These are phyloP conservation scores for Astrephomene gubernaculifera DNA, from an alignment of 139 green algal genomes.

Conservation along the genomic window DNA sequence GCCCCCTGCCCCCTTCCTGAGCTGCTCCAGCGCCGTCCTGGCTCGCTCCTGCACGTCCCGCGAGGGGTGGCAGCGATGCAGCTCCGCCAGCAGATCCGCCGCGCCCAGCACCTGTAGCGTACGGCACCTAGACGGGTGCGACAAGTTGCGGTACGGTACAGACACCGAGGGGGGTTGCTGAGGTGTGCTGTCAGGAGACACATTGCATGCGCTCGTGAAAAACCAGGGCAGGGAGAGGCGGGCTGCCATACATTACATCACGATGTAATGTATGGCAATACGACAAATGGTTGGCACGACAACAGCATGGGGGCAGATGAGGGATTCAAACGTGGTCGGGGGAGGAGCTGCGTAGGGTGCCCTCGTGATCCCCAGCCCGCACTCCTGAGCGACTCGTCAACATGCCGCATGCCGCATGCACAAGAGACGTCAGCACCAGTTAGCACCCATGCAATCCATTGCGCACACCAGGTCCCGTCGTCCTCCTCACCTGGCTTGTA, in stretches of 20 bases:
- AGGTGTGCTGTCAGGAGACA: background rate
- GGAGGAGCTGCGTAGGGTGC: background rate
- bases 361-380: no score
- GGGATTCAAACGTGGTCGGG: background rate
- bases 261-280: background rate
- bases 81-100: conserved; percentile 26
- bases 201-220: background rate
- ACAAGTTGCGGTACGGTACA: no score
- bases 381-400: background rate
- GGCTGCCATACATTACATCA: background rate
- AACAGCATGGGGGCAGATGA: background rate
- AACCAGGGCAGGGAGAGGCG: background rate
- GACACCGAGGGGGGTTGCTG: background rate
- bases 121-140: conserved; percentile 9
- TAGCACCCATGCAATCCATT: no score
- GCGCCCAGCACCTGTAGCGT: conserved; percentile 39
- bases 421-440: background rate
- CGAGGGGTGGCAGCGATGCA: background rate
- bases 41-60: conserved; percentile 53
- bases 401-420: background rate
- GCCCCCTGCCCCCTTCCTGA: conserved; percentile 7
- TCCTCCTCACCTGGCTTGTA: background rate
- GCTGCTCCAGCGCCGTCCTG: conserved; percentile 53
- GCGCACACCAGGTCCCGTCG: background rate
- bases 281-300: background rate